Conservation (phyloP, 129 eudicot genomes). For the Oenanthe sinensis region DNA sequence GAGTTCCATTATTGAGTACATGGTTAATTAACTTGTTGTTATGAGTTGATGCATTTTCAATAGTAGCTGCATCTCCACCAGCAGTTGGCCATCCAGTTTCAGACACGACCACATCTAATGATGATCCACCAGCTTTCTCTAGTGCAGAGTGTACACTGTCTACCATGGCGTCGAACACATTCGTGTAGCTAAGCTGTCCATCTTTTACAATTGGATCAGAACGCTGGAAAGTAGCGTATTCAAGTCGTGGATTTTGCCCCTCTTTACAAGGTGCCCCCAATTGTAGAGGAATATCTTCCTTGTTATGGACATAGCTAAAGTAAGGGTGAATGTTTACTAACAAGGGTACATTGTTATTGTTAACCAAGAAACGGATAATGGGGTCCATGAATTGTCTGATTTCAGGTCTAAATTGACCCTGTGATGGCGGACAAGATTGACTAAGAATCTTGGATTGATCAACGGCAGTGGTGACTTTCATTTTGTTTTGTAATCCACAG, state of each 20-base stretch:
- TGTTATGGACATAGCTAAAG: not conserved
- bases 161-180: constrained; percentile 24
- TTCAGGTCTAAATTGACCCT: not conserved
- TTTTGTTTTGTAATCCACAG: constrained; percentile 8
- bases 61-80: constrained; percentile 28
- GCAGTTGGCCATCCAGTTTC: constrained; percentile 65
- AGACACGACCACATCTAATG: constrained; percentile 41
- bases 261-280: not conserved
- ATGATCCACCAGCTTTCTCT: constrained; percentile 18
- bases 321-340: not conserved
- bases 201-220: not conserved
- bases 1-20: constrained; percentile 30
- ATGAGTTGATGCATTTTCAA: constrained; percentile 31
- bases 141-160: constrained; percentile 30
- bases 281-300: not conserved
- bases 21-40: constrained; percentile 29
- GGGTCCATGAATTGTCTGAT: constrained; percentile 14
- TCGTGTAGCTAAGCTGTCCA: constrained; percentile 20
- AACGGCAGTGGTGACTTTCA: constrained; percentile 32
- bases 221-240: constrained; percentile 22
- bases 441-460: not conserved
- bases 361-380: constrained; percentile 15
- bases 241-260: constrained; percentile 4
- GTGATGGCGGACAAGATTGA: constrained; percentile 30
- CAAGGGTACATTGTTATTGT: not conserved